Evolutionary conservation across 2,329 filamentous ascomycete species (phyloP), one percentile per base, ranked within the genome.

Genomic region (Xylogone sp.): DNA sequence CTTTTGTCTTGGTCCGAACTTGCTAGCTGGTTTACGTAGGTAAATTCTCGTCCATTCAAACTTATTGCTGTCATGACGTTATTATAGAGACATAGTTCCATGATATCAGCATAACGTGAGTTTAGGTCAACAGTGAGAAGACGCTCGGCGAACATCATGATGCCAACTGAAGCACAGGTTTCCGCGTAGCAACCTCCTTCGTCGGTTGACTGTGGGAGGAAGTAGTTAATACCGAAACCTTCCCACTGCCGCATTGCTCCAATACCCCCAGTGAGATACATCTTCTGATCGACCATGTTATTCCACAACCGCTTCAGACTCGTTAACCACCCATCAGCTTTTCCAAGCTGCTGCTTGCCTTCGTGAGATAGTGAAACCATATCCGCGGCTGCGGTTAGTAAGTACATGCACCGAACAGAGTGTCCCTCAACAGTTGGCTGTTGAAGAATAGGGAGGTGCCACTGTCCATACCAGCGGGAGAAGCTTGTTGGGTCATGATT

Each of bases 71-170:
- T 81, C 65, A 84, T 71, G 13, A 84, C 73, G n/a, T 75, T 75
- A 61, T 85, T 85, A 63, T 82, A 84, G 0, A 86, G 71, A 52
- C 75, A 79, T 2, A 83, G 64, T 59, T 86, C 82, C 74, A 85
- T 78, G 42, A 84, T 66, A 59, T 85, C 82, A 1, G 71, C 75
- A 55, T 79, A 83, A 21, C 72, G 70, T 1, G 72, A 67, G 58
- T 83, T 67, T 10, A 82, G 68, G 29, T 82, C 73, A 21, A 78
- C 59, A 58, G 65, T 48, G 1, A 82, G 64, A 12, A 82, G 59
- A 1, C 79, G 65, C 53, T 82, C 75, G 0, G 77, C 77, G 1
- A 81, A 65, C 76, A 82, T 80, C 66, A 82, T 77, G 3, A 79
- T 71, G 6, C 75, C 78, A 49, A 82, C 80, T 0, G 74, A 72